Evolutionary conservation across 371 early-diverging fungal species (phyloP).

Genomic region (Lichtheimia corymbifera): DNA sequence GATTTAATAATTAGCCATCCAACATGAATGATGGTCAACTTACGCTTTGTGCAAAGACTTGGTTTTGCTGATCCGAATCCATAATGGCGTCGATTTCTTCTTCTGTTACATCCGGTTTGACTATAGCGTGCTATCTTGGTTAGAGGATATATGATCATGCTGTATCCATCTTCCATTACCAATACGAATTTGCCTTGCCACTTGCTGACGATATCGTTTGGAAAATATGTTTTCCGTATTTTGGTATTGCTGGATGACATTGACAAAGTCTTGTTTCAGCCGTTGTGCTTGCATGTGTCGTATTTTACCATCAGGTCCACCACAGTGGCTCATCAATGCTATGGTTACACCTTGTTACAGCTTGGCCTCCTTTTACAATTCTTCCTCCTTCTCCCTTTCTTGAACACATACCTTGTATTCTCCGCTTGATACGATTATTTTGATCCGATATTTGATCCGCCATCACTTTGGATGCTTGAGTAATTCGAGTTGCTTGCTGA

Average conservation of each 20-base stretch:
- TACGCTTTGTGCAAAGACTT: conserved; percentile 79
- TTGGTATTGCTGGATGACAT: conserved; percentile 79
- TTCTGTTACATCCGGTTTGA: conserved; percentile 74
- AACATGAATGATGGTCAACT: not conserved
- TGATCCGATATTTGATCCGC: not conserved
- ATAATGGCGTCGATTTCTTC: conserved; percentile 72
- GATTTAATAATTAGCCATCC: too few relatives aligned
- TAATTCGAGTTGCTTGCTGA: not conserved
- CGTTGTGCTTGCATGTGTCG: conserved; percentile 35
- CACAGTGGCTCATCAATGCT: not conserved
- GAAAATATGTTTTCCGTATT: conserved; percentile 75
- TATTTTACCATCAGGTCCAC: conserved; percentile 13
- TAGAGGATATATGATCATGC: not conserved
- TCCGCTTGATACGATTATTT: conserved; percentile 5
- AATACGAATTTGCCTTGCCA: conserved; percentile 84
- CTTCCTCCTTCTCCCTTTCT: not conserved
- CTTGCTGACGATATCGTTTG: conserved; percentile 78
- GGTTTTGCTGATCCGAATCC: conserved; percentile 63
- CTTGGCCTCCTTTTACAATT: not conserved
- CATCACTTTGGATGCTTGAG: too few relatives aligned
- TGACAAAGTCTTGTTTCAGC: conserved; percentile 78
- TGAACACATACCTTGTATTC: conserved; percentile 5
- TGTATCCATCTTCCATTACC: conserved; percentile 43
- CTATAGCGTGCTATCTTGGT: conserved; percentile 25
- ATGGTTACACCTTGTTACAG: not conserved